Conservation (phyloP, 345 rosid genomes). For the Populus simonii region DNA sequence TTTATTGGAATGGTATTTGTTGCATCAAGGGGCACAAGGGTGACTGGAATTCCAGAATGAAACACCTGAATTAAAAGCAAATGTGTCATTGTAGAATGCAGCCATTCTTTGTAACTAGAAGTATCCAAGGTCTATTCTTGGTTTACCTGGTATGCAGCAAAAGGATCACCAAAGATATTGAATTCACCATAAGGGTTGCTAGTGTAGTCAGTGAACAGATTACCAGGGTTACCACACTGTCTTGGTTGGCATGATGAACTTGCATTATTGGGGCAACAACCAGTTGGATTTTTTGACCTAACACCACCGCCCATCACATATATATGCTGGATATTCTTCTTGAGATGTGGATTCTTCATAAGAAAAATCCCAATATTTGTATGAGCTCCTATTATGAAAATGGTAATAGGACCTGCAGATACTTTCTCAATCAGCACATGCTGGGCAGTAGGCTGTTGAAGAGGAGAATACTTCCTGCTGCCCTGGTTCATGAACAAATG, state of each 20-base stretch:
- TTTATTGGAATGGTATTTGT: constrained; percentile 74
- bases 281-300: constrained; percentile 56
- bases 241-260: constrained; percentile 43
- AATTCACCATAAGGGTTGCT: constrained; percentile 89
- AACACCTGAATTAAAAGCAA: constrained; percentile 47
- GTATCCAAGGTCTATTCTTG: neutral
- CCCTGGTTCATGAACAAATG: constrained; percentile 48
- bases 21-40: constrained; percentile 85
- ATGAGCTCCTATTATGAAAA: constrained; percentile 60
- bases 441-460: constrained; percentile 72
- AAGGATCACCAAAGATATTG: constrained; percentile 81
- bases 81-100: neutral
- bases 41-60: constrained; percentile 81
- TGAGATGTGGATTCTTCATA: constrained; percentile 70
- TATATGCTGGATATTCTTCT: constrained; percentile 69
- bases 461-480: constrained; percentile 67
- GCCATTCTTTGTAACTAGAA: neutral
- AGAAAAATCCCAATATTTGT: constrained; percentile 76
- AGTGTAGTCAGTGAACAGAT: constrained; percentile 61
- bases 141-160: constrained; percentile 79
- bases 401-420: constrained; percentile 65
- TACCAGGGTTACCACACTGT: constrained; percentile 69
- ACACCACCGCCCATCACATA: constrained; percentile 92
- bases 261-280: constrained; percentile 57
- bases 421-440: constrained; percentile 65